These are phyloP conservation scores for Abelmoschus esculentus DNA, from an alignment of 345 rosid genomes.

Conservation along the genomic window DNA sequence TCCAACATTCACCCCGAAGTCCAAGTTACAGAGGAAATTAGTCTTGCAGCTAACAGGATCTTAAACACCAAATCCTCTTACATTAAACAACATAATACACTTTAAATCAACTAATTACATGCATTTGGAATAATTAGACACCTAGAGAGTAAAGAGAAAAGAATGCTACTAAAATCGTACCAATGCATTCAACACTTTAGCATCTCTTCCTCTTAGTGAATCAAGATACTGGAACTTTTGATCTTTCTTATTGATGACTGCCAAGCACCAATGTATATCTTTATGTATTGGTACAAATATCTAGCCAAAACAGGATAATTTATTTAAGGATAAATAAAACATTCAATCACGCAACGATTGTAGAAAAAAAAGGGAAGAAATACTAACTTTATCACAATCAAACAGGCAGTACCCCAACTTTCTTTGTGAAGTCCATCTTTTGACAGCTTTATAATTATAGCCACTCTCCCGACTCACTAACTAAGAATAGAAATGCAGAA, in stretches of 20 bases:
- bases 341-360: neutral
- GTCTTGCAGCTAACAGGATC: neutral
- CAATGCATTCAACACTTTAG: conserved; percentile 47
- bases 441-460: conserved; percentile 68
- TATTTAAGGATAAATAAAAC: neutral
- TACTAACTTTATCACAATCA: conserved; percentile 76
- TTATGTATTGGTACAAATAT: conserved; percentile 91
- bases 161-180: conserved; percentile 27
- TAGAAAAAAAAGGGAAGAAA: neutral
- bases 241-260: conserved; percentile 73
- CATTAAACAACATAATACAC: neutral
- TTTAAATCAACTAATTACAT: conserved; percentile 1
- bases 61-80: neutral
- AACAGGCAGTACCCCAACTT: conserved; percentile 71
- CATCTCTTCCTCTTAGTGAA: conserved; percentile 79
- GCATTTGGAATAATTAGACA: neutral
- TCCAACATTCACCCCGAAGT: neutral
- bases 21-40: neutral
- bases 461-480: conserved; percentile 38
- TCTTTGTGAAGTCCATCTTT: conserved; percentile 85
- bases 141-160: neutral
- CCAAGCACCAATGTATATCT: conserved; percentile 93
- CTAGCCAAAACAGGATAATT: conserved; percentile 31
- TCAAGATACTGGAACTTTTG: conserved; percentile 89
- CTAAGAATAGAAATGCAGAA: conserved; percentile 33